phyloP scores from a whole-genome alignment of 2,329 filamentous ascomycete genomes.

The Sarocladiaceae sp. region DNA sequence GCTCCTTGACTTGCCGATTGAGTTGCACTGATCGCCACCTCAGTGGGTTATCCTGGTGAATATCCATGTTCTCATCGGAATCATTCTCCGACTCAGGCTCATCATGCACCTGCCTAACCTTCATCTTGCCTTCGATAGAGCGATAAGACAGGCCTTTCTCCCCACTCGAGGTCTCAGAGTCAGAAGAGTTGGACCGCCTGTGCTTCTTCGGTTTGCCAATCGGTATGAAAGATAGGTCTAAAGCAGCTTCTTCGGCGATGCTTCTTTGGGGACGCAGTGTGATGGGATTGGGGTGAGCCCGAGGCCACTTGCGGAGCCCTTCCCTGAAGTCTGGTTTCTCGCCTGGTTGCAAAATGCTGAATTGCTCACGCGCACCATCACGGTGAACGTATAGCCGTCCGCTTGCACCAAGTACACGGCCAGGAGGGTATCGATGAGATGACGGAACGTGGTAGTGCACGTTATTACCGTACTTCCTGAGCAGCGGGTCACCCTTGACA shows the following conservation, averaged over 20 bases:
- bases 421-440: conserved; percentile 64
- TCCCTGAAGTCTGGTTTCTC: conserved; percentile 35
- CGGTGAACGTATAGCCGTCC: conserved; percentile 59
- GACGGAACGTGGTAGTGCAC: conserved; percentile 65
- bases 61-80: conserved; percentile 22
- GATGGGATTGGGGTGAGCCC: conserved; percentile 31
- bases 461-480: conserved; percentile 62
- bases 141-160: conserved; percentile 53
- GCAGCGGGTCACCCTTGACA: conserved; percentile 68
- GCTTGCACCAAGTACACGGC: conserved; percentile 62
- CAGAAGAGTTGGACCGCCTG: conserved; percentile 23
- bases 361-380: conserved; percentile 51
- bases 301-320: conserved; percentile 37
- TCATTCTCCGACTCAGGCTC: conserved; percentile 41
- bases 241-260: conserved; percentile 15
- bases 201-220: conserved; percentile 37
- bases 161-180: conserved; percentile 34
- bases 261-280: conserved; percentile 27
- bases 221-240: conserved; percentile 41
- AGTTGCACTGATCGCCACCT: conserved; percentile 55
- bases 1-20: conserved; percentile 54
- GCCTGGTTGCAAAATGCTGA: conserved; percentile 39
- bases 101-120: conserved; percentile 24
- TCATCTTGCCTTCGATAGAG: conserved; percentile 60
- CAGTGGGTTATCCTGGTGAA: conserved; percentile 35